Evolutionary conservation across 371 early-diverging fungal genomes (phyloP).

Genomic region (Mucor plumbeus): DNA sequence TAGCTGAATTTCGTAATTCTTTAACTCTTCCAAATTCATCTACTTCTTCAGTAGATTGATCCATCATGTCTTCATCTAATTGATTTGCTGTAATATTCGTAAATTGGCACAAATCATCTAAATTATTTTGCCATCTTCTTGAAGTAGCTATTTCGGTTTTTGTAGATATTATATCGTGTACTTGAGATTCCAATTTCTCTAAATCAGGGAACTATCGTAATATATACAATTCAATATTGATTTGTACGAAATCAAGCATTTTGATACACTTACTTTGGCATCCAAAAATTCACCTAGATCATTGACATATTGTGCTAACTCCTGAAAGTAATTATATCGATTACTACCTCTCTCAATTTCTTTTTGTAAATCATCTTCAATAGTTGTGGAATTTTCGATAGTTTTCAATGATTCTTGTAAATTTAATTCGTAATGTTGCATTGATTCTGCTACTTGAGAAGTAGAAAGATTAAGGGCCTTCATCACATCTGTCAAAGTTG

Average conservation of each 20-base stretch:
- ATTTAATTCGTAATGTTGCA: constrained; percentile 53
- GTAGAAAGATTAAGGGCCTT: constrained; percentile 42
- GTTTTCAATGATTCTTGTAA: constrained; percentile 53
- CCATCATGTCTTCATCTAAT: constrained; percentile 21
- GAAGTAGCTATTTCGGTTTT: constrained; percentile 45
- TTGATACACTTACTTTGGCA: constrained; percentile 53
- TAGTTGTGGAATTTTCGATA: constrained; percentile 37
- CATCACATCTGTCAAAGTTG: constrained; percentile 55
- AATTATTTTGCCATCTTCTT: constrained; percentile 47
- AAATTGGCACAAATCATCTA: constrained; percentile 60
- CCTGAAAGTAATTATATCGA: constrained; percentile 73
- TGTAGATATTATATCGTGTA: constrained; percentile 48
- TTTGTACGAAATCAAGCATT: no score
- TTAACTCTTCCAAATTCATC: constrained; percentile 59
- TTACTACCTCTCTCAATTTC: constrained; percentile 55
- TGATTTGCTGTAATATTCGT: constrained; percentile 12
- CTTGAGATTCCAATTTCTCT: constrained; percentile 65
- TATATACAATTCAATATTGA: no score
- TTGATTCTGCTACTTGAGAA: constrained; percentile 35
- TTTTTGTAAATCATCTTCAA: constrained; percentile 44
- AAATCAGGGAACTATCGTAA: constrained; percentile 60
- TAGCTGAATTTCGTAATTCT: constrained; percentile 33
- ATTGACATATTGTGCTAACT: constrained; percentile 61
- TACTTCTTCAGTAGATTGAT: constrained; percentile 21
- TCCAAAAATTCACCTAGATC: constrained; percentile 76